Evolutionary conservation across 1,284 basidiomycete species (phyloP), one percentile per base, ranked within the genome.

Genomic region (Tranzscheliella williamsii): DNA sequence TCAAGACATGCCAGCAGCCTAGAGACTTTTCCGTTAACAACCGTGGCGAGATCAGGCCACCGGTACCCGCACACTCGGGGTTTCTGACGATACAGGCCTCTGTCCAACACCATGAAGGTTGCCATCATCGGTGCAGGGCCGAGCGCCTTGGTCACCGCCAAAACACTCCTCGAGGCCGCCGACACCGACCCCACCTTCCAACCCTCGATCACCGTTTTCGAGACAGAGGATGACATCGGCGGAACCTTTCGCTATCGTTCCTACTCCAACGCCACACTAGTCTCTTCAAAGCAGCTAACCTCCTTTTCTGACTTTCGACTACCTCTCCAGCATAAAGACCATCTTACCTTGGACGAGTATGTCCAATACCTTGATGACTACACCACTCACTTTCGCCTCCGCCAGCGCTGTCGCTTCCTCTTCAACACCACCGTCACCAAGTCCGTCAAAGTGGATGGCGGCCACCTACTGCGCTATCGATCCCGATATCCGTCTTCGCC

Each of bases 271-370:
- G 82, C 84, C 24, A 81, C 78, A 23, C 76, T 85, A 22, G 84
- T 85, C 20, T 84, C 83, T 2, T 84, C 82, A 7, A 84, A 84
- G 67, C 85, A 86, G 69, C 79, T 86, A 36, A 86, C 85, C 2
- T 81, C 81, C 47, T 87, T 85, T 75, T 84, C 83, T 29, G 85
- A 87, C 74, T 86, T 84, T 69, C 82, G 85, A 5, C 67, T 84
- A 23, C 83, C 83, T 9, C 71, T 83, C 21, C 74, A 79, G 8
- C 81, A 84, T 51, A 78, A 81, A 1, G 85, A 86, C 71, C 85
- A 87, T 67, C 79, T 85, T 20, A 83, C 83, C 0, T 70, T 86
- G n/a, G 67, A 69, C 15, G 72, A 84, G 73, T 87, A 85, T 68
- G 83, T 85, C 29, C 67, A 79, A n/a, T 86, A 87, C 72, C 80